Base-by-base conservation (phyloP, 225 moss, liverwort and hornwort species). In the Climacium dendroides region DNA sequence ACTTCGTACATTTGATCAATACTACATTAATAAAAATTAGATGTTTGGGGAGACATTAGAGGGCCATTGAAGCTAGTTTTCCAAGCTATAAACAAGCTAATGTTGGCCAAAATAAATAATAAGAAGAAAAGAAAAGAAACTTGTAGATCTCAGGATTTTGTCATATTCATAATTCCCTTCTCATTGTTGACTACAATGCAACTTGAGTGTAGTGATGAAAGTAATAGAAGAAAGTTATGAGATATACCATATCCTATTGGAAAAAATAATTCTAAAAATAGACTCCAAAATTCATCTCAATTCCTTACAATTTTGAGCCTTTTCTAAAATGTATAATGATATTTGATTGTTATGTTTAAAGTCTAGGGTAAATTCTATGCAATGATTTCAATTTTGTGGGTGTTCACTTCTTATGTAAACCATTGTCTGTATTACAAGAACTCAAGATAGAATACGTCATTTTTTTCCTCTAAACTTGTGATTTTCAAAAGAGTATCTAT, bases 221-320 rank as follows among this genome's bases (percentile, higher is more conserved):
- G 69, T 69, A 0, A 39, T 24, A 69, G 69, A 25, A 1, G 3
- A 25, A 24, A 14, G 1, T 39, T 69, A 69, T 8, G 8, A 39
- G 8, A 39, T 69, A 39, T 4, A 69, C 4, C 13, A 23, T 13
- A 13, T 1, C 7, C 2, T 39, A 0, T 24, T 2, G 8, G 1
- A 4, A 37, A 37, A 67, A 67, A 37, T 13, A 2, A 23, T 23
- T 39, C 14, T 1, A 7, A 67, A 41, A 70, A 67, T 15, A 5
- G 3, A 41, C 25, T 4, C 9, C 1, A 5, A 8, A 24, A 25
- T 3, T 5, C 25, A 41, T 70, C 5, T 25, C 14, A 41, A 41
- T 41, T 69, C 8, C 0, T 69, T 69, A 69, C 0, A 24, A 25
- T 39, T n/a, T 39, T 39, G 39, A 39, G 8, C 24, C 39, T 39